A percentile compares a stretch with the other conserved stretches of the same genome.
Evolutionary conservation across 768 basidiomycete species (phyloP).

Genomic region (Gloeophyllum trabeum): DNA sequence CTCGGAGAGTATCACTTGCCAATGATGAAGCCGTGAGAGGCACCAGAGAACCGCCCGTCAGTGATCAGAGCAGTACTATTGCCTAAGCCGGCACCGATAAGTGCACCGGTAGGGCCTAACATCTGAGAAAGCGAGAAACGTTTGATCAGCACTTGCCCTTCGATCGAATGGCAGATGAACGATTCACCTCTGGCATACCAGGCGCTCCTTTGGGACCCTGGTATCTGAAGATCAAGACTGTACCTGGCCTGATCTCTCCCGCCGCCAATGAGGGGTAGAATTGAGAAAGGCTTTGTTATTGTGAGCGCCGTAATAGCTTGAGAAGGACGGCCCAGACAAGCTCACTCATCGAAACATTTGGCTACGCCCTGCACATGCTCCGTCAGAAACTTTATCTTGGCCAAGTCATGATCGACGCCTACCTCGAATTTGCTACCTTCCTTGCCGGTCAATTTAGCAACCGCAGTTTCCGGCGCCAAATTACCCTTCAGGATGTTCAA

Average conservation of each 20-base stretch:
- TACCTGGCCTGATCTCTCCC: constrained; percentile 68
- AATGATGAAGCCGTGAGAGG: constrained; percentile 57
- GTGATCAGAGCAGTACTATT: constrained; percentile 75
- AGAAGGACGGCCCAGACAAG: neutral
- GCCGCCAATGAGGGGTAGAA: constrained; percentile 68
- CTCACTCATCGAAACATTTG: constrained; percentile 66
- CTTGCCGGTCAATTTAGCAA: constrained; percentile 91
- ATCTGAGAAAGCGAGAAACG: neutral
- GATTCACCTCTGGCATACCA: constrained; percentile 72
- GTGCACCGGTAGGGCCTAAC: constrained; percentile 67
- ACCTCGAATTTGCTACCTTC: constrained; percentile 82
- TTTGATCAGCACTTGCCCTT: too few relatives aligned
- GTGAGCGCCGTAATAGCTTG: neutral
- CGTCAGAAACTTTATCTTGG: neutral
- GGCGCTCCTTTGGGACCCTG: constrained; percentile 89
- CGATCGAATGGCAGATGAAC: neutral
- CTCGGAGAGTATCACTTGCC: constrained; percentile 17
- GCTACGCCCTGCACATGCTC: constrained; percentile 43
- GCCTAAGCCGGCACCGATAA: constrained; percentile 77
- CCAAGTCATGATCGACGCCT: constrained; percentile 9
- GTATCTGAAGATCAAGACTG: constrained; percentile 74
- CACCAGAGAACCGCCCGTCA: constrained; percentile 85
- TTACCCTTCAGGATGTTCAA: constrained; percentile 84
- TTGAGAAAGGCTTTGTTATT: constrained; percentile 36
- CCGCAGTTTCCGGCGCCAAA: constrained; percentile 75